These are phyloP conservation scores for Pyrus pyrifolia DNA, from an alignment of 306 rosid genomes.

Conservation along the genomic window DNA sequence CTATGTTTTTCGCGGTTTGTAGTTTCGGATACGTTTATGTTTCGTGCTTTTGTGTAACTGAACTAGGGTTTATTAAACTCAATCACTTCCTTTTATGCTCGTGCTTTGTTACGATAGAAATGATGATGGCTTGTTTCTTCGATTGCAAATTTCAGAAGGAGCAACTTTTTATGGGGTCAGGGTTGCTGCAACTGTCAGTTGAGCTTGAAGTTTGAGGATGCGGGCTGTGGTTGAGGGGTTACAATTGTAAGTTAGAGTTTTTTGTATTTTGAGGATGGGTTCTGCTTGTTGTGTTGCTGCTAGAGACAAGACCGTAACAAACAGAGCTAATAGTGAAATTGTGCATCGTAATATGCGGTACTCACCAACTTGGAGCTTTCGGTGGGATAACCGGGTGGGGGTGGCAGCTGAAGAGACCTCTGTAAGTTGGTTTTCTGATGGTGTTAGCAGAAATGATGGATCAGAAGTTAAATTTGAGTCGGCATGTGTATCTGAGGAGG, in stretches of 20 bases:
- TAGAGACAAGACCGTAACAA: slow-evolving; percentile 41
- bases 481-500: slow-evolving; percentile 39
- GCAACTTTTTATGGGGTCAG: background rate
- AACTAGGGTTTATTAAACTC: background rate
- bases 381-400: slow-evolving; percentile 60
- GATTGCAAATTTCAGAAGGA: slow-evolving; percentile 7
- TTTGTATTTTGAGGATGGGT: slow-evolving; percentile 35
- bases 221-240: slow-evolving; percentile 6
- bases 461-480: slow-evolving; percentile 40
- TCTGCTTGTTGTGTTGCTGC: slow-evolving; percentile 58
- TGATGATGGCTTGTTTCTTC: background rate
- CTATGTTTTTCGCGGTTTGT: background rate
- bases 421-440: slow-evolving; percentile 43
- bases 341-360: slow-evolving; percentile 40
- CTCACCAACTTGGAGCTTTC: slow-evolving; percentile 59
- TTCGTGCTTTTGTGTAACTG: background rate
- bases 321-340: slow-evolving; percentile 37
- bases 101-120: background rate
- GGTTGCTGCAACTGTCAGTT: slow-evolving; percentile 8
- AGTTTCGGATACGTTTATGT: background rate
- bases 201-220: slow-evolving; percentile 19
- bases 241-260: background rate
- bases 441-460: slow-evolving; percentile 37
- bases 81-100: background rate
- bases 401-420: slow-evolving; percentile 55